Evolutionary conservation across 163 green algal species (phyloP).

Genomic region (Chlamydomonas reinhardtii): DNA sequence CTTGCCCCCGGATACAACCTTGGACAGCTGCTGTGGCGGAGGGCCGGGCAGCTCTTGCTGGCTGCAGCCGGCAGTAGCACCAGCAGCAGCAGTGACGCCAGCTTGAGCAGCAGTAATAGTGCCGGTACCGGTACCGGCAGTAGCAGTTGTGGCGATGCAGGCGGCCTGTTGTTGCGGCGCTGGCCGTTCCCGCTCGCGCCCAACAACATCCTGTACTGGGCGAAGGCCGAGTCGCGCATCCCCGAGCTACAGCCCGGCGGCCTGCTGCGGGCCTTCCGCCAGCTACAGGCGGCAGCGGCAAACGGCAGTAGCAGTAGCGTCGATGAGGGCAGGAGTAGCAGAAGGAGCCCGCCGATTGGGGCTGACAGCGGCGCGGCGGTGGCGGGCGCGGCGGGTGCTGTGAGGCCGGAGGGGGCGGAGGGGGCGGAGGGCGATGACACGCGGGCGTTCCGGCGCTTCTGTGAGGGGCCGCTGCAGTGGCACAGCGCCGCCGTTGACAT

Average conservation of each 20-base stretch:
- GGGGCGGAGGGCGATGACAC: too few relatives aligned
- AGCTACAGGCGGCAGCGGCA: not conserved
- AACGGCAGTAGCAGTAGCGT: not conserved
- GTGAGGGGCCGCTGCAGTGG: constrained; percentile 9
- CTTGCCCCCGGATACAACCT: constrained; percentile 31
- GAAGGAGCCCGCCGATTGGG: too few relatives aligned
- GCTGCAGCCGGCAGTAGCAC: not conserved
- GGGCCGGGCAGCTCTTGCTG: not conserved
- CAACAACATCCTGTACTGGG: constrained; percentile 41
- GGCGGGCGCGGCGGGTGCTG: not conserved
- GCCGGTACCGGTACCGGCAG: not conserved
- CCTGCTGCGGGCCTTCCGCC: constrained; percentile 11
- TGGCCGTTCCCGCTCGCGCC: constrained; percentile 22
- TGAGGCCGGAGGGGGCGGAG: too few relatives aligned
- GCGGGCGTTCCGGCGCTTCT: constrained; percentile 2
- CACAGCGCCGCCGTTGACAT: constrained; percentile 6
- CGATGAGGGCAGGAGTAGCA: too few relatives aligned
- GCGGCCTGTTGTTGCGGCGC: not conserved
- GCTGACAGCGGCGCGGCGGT: not conserved
- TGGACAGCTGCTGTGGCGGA: constrained; percentile 11
- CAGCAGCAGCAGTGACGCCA: not conserved
- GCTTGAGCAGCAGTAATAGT: not conserved
- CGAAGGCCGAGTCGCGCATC: constrained; percentile 3
- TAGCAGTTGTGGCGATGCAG: too few relatives aligned
- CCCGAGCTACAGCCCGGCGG: not conserved